A percentile compares a stretch with the other conserved stretches of the same genome.
Conservation (phyloP, 768 basidiomycete species). For the Rhodocollybia butyracea region DNA sequence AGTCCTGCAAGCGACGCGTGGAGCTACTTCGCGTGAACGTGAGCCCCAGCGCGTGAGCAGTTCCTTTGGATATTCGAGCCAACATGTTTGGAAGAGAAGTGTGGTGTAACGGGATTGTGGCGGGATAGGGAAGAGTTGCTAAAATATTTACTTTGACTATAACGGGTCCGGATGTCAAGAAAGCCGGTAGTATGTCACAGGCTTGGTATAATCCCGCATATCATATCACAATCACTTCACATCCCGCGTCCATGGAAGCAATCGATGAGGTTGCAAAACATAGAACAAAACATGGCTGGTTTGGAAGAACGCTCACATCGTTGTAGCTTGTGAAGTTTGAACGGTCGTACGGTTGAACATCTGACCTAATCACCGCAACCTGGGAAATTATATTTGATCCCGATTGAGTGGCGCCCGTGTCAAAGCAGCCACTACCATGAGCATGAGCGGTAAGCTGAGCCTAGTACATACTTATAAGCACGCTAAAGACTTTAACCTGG, state of each 20-base stretch:
- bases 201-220: too few species aligned
- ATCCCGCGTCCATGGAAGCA: too few species aligned
- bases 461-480: background rate
- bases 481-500: background rate
- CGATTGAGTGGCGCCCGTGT: too few species aligned
- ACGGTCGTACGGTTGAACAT: too few species aligned
- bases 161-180: background rate
- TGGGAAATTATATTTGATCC: too few species aligned
- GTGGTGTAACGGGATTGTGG: background rate
- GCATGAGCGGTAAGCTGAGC: background rate
- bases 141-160: background rate
- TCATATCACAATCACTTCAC: too few species aligned
- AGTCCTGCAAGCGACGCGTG: background rate
- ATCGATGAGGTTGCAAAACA: too few species aligned
- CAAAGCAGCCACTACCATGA: background rate
- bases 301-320: too few species aligned
- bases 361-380: too few species aligned
- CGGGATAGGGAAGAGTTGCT: background rate
- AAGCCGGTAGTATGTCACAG: too few species aligned
- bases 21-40: background rate
- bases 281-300: too few species aligned
- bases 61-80: conserved; percentile 3
- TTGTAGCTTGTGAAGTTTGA: too few species aligned
- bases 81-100: background rate
- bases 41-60: conserved; percentile 3